Evolutionary conservation across 2,329 filamentous ascomycete genomes (phyloP).

Genomic region (Cladosporium velox): DNA sequence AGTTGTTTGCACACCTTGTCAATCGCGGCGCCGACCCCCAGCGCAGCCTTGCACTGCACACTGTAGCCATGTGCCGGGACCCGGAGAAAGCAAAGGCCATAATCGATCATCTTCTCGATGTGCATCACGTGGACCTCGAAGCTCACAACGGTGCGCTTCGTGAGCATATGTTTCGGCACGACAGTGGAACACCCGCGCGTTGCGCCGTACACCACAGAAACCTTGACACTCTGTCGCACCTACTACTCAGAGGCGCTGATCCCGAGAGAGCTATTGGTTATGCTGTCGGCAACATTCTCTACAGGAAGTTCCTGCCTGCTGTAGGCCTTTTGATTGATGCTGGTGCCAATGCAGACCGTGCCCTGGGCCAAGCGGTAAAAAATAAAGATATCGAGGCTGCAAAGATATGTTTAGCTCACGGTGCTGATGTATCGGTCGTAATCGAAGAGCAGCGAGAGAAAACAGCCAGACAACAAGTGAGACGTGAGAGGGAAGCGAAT

Average conservation of each 20-base stretch:
- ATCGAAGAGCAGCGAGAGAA: not conserved
- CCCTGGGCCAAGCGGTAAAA: not conserved
- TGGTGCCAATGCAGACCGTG: not conserved
- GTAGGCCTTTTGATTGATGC: not conserved
- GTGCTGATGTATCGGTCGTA: not conserved
- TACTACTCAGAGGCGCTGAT: not conserved
- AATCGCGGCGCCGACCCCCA: not conserved
- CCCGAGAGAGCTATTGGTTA: not conserved
- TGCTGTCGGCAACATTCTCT: not conserved
- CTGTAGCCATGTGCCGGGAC: not conserved
- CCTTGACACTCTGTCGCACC: not conserved
- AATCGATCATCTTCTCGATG: not conserved
- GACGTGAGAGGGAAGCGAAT: not conserved
- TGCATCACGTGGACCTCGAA: not conserved
- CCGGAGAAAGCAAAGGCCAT: not conserved
- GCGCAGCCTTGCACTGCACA: not conserved
- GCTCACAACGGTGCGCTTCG: not conserved
- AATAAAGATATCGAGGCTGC: not conserved
- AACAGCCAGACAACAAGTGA: not conserved
- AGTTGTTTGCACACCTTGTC: not conserved
- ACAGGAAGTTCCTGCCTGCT: not conserved
- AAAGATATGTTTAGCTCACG: not conserved
- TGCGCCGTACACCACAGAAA: not conserved
- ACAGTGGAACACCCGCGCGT: not conserved
- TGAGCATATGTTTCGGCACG: not conserved